These are phyloP conservation scores for Bothia castanella DNA, from an alignment of 1,284 basidiomycete genomes.

Conservation along the genomic window DNA sequence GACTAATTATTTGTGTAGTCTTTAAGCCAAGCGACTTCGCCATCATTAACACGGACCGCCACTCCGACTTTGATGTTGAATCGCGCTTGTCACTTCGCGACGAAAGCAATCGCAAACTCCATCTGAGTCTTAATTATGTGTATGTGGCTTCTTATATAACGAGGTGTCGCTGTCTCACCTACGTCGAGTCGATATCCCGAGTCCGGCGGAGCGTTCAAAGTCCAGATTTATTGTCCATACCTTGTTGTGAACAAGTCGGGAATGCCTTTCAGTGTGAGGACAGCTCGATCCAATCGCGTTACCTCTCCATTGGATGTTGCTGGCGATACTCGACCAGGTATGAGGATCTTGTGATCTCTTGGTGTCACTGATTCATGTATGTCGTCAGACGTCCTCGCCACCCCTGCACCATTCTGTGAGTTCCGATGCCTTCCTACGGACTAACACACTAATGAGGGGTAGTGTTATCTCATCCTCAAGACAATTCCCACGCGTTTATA, in stretches of 20 bases:
- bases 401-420: conserved; percentile 75
- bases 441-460: conserved; percentile 27
- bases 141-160: conserved; percentile 38
- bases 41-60: conserved; percentile 93
- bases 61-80: conserved; percentile 88
- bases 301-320: conserved; percentile 80
- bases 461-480: conserved; percentile 89
- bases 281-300: conserved; percentile 66
- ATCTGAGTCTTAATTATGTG: conserved; percentile 87
- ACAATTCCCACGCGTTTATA: conserved; percentile 81
- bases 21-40: conserved; percentile 97
- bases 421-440: conserved; percentile 34
- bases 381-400: conserved; percentile 51
- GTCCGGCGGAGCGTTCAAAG: conserved; percentile 97
- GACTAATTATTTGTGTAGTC: conserved; percentile 40
- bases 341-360: not conserved
- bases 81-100: conserved; percentile 73
- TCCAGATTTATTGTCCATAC: conserved; percentile 94
- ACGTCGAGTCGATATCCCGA: conserved; percentile 72
- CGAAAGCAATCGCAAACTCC: conserved; percentile 71
- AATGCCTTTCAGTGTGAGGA: conserved; percentile 76
- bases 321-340: conserved; percentile 66
- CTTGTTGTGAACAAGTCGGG: conserved; percentile 93
- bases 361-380: conserved; percentile 9
- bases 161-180: conserved; percentile 2